Evolutionary conservation across 495 filamentous ascomycete genomes (phyloP), one percentile per base, ranked within the genome.

Genomic region (Xanthoparmelia taractica): DNA sequence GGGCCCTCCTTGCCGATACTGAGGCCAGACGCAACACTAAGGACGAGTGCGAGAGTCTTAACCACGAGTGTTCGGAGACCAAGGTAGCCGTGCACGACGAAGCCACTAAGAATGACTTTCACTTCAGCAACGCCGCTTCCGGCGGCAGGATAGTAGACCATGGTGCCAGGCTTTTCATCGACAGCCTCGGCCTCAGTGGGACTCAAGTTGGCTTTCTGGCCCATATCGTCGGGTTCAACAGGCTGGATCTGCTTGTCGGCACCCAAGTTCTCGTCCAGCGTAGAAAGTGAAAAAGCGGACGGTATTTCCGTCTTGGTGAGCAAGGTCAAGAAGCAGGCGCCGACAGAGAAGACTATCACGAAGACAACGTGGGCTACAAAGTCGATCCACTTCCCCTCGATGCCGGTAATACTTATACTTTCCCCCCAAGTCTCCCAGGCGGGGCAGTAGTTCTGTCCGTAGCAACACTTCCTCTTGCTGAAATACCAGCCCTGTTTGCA

Each of bases 41-140:
- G 80, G 52, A 97, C 82, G 40, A 98, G 76, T 20, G 85, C 91
- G 50, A 89, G 71, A 0, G 89, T 91, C 74, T 98, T 98, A 68
- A 96, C 80, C 15, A 93, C 74, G 33, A 98, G 81, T 1, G 94
- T 98, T 73, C 86, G 92, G 47, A 95, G 73, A 61, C 94, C 94
- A 45, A 98, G 79, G 73, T 96, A 98, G 1, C 94, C 92, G 78
- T 98, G 94, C 36, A 98, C 80, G 58, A 98, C 92, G 73, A 97
- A 98, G 36, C 94, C 94, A 73, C 93, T 97, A 38, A 96, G 83
- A 68, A 98, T 97, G 64, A 98, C 94, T 61, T 94, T 93, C 45
- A 98, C 93, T 75, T 98, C 94, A 25, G 94, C 94, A 27, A 98
- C 94, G 66, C 94, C 94, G 75, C 91, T 96, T 37, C 94, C 94